phyloP scores from a whole-genome alignment of 495 filamentous ascomycete genomes.

The Tuber indicum region DNA sequence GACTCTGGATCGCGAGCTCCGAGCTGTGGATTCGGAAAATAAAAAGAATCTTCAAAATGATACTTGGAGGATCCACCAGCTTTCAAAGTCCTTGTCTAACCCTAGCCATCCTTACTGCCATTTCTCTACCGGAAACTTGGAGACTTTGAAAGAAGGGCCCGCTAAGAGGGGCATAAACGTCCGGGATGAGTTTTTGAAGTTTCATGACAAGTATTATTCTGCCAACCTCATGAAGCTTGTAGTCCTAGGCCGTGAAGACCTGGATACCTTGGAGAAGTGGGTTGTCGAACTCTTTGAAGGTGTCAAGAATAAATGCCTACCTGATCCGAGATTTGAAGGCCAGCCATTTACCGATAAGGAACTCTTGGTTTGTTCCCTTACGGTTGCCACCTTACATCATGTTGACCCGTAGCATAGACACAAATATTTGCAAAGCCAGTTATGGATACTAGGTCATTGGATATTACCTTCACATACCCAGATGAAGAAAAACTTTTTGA shows the following conservation, averaged over 20 bases:
- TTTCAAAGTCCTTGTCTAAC: slow-evolving; percentile 86
- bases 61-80: slow-evolving; percentile 82
- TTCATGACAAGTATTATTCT: slow-evolving; percentile 85
- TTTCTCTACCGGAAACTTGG: slow-evolving; percentile 90
- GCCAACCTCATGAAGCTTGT: slow-evolving; percentile 96
- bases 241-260: slow-evolving; percentile 75
- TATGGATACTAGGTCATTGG: slow-evolving; percentile 80
- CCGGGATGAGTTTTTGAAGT: slow-evolving; percentile 87
- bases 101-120: slow-evolving; percentile 87
- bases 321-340: slow-evolving; percentile 41
- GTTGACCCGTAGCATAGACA: slow-evolving; percentile 60
- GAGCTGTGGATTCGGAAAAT: slow-evolving; percentile 94
- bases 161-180: slow-evolving; percentile 78
- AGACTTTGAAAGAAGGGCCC: slow-evolving; percentile 80
- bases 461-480: slow-evolving; percentile 80
- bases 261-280: slow-evolving; percentile 86
- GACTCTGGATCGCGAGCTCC: slow-evolving; percentile 84
- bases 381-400: slow-evolving; percentile 5
- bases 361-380: slow-evolving; percentile 32
- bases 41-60: slow-evolving; percentile 99
- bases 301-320: slow-evolving; percentile 76
- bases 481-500: slow-evolving; percentile 81
- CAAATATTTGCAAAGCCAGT: slow-evolving; percentile 94
- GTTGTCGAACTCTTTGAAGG: slow-evolving; percentile 76
- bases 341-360: slow-evolving; percentile 38